phyloP scores from a whole-genome alignment of 257 asterid genomes.

The Solanum ossicruentum region DNA sequence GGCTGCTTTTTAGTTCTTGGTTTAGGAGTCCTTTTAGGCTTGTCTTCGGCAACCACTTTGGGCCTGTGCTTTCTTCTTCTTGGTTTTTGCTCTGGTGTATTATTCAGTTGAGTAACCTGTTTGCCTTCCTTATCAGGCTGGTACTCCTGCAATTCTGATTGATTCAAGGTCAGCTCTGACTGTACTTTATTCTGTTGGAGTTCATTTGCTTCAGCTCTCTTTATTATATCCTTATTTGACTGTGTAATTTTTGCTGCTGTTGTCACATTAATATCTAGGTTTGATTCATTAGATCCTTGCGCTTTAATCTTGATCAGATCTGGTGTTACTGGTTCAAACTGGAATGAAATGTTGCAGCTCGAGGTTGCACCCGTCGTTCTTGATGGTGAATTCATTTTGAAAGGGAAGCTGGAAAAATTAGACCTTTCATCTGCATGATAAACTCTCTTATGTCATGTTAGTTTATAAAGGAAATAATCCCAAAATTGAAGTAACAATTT shows the following conservation, averaged over 20 bases:
- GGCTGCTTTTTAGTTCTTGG: slow-evolving; percentile 25
- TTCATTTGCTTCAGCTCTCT: slow-evolving; percentile 14
- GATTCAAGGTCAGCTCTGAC: slow-evolving; percentile 17
- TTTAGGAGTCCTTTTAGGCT: slow-evolving; percentile 31
- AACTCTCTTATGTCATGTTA: background rate
- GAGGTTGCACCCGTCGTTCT: slow-evolving; percentile 20
- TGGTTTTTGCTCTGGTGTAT: slow-evolving; percentile 58
- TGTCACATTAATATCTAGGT: slow-evolving; percentile 6
- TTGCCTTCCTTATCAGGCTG: slow-evolving; percentile 64
- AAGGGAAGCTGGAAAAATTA: slow-evolving; percentile 13
- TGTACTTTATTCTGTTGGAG: slow-evolving; percentile 14
- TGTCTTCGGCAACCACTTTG: slow-evolving; percentile 63
- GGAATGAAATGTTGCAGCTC: slow-evolving; percentile 11
- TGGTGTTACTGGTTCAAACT: slow-evolving; percentile 56
- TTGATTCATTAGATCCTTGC: slow-evolving; percentile 7
- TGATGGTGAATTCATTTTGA: slow-evolving; percentile 39
- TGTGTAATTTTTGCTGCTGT: slow-evolving; percentile 5
- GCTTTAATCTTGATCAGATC: slow-evolving; percentile 20
- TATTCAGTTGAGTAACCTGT: slow-evolving; percentile 31
- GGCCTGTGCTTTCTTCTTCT: slow-evolving; percentile 91
- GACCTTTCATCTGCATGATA: slow-evolving; percentile 42
- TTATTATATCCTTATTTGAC: slow-evolving; percentile 3
- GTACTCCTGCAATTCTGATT: slow-evolving; percentile 41
- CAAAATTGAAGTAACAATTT: background rate
- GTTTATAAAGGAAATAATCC: background rate